Conservation (phyloP, 345 rosid species). For the Citrus mangshanensis region DNA sequence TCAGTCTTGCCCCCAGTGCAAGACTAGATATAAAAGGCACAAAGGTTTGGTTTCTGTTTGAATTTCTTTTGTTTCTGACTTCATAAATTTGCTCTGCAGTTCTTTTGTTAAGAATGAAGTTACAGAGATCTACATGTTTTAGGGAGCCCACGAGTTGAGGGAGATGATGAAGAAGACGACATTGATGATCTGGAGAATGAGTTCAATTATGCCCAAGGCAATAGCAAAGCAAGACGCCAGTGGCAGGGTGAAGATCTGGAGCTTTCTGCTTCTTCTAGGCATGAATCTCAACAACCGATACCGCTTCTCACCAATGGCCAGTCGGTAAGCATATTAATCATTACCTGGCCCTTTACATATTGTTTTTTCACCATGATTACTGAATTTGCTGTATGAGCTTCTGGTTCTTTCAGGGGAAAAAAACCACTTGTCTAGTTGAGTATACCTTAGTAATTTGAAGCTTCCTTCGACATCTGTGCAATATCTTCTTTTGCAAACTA, state of each 20-base stretch:
- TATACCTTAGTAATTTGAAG: not conserved
- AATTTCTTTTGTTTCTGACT: not conserved
- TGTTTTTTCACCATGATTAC: not conserved
- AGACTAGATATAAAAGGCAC: slow-evolving; percentile 93
- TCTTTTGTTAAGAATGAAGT: not conserved
- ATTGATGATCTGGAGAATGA: slow-evolving; percentile 96
- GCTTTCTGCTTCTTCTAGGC: slow-evolving; percentile 81
- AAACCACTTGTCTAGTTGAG: not conserved
- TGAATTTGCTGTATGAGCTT: not conserved
- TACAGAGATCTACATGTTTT: slow-evolving; percentile 16
- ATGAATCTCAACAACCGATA: slow-evolving; percentile 85
- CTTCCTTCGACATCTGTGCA: not conserved
- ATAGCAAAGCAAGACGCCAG: slow-evolving; percentile 56
- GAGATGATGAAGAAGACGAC: slow-evolving; percentile 98
- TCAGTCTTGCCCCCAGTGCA: slow-evolving; percentile 99
- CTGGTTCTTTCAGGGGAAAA: not conserved
- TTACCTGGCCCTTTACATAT: not conserved
- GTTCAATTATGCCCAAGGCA: slow-evolving; percentile 73
- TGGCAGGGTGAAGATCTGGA: slow-evolving; percentile 89
- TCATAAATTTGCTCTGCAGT: not conserved
- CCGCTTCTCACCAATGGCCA: slow-evolving; percentile 93
- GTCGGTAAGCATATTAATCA: slow-evolving; percentile 41
- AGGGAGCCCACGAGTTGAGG: slow-evolving; percentile 95
- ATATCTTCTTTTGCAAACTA: not conserved
- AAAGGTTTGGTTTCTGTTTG: slow-evolving; percentile 50